Conservation (phyloP, 805 yeast species). For the Metschnikowia anglica region DNA sequence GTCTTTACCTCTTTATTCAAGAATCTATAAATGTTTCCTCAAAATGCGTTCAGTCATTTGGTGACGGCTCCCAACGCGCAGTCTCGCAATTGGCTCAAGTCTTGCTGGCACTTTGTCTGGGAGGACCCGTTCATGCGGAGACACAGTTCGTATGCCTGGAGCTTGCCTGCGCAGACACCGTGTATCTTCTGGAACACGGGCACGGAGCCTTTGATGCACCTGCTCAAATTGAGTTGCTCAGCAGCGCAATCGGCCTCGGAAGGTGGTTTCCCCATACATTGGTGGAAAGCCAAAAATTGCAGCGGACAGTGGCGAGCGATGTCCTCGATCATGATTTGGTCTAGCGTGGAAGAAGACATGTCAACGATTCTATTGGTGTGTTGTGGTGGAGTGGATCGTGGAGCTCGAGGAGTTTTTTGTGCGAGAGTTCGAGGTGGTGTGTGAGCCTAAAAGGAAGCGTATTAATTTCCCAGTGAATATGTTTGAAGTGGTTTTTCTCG, state of each 20-base stretch:
- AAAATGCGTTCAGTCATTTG: background rate
- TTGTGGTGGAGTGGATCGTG: too few relatives aligned
- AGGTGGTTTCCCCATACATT: slow-evolving; percentile 62
- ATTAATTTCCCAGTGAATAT: too few relatives aligned
- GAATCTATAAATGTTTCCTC: background rate
- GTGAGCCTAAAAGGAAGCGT: too few relatives aligned
- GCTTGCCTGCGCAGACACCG: slow-evolving; percentile 53
- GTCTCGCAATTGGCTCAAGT: slow-evolving; percentile 55
- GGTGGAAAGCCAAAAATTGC: slow-evolving; percentile 68
- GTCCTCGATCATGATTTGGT: slow-evolving; percentile 75
- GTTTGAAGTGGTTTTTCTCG: too few relatives aligned
- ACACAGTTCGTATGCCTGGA: slow-evolving; percentile 68
- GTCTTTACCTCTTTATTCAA: too few relatives aligned
- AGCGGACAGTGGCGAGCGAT: slow-evolving; percentile 75
- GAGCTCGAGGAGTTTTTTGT: background rate
- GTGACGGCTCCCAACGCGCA: slow-evolving; percentile 47
- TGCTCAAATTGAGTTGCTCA: slow-evolving; percentile 57
- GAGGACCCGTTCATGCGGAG: slow-evolving; percentile 46
- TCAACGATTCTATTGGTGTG: too few relatives aligned
- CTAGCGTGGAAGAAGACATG: slow-evolving; percentile 38
- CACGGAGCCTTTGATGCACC: slow-evolving; percentile 62
- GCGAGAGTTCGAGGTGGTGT: background rate
- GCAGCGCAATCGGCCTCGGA: slow-evolving; percentile 49
- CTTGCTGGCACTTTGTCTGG: slow-evolving; percentile 49
- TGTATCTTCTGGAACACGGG: slow-evolving; percentile 74